Base-by-base conservation (phyloP, 108 stramenopile species). In the Pseudonitzschia multistriata region DNA sequence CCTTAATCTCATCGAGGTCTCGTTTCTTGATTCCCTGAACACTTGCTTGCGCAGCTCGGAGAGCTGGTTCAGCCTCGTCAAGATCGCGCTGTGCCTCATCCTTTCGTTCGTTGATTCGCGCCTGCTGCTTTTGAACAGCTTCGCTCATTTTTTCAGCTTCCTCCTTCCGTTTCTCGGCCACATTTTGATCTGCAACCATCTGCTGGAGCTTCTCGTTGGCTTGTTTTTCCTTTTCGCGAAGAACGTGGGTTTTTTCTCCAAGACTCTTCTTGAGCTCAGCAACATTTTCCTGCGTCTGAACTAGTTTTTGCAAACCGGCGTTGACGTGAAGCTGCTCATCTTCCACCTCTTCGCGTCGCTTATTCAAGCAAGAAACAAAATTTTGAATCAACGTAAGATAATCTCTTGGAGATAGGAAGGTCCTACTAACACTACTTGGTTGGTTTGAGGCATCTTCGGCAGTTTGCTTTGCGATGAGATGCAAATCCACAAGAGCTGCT, bases 181-280 rank as follows among this genome's bases (percentile, higher is more conserved):
- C 87, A 68, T 96, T 96, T 42, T 99, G 98, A 48, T 98, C 96
- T n/a, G 87, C 94, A 27, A 99, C 95, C 98, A 99, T 99, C 73
- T 97, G 93, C 71, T 94, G 91, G 5, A 99, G 88, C 80, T 99
- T 99, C 24, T 87, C 80, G 72, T 97, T 97, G 5, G 97, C 99
- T 22, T 91, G 76, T 8, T 67, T 74, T 62, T 99, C 97, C 78
- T 98, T 96, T 49, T 87, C 83, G 19, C 80, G 69, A 15, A 99
- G 83, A 53, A 89, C 93, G 34, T 70, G 66, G 0, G 90, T 85
- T 71, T 98, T 96, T 24, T 76, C 82, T 10, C 83, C 86, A 19
- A 98, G 80, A 34, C 87, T 91, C 31, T 61, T 72, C 70, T 97
- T 92, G 37, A 98, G 69, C 62, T 93, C 92, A 42, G 89, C 93